phyloP scores from a whole-genome alignment of 2,329 filamentous ascomycete genomes.

The Colletotrichum acutatum region DNA sequence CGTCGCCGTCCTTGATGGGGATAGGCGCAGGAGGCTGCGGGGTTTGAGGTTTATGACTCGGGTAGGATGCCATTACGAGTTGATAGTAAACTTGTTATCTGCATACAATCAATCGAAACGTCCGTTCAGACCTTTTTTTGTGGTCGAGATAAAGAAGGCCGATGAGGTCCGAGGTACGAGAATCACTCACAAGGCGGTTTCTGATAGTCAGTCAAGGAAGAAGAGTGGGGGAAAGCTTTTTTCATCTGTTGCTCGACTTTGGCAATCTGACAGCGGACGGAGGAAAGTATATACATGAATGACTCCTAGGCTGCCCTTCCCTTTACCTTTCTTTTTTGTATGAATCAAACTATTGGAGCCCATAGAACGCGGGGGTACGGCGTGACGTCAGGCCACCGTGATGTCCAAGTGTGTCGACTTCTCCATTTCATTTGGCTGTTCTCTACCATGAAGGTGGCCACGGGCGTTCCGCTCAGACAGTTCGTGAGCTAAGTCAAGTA shows the following conservation, averaged over 20 bases:
- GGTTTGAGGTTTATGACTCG: conserved; percentile 36
- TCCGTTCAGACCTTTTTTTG: neutral
- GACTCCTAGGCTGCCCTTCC: conserved; percentile 17
- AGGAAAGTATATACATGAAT: neutral
- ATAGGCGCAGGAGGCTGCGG: conserved; percentile 37
- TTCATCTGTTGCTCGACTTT: neutral
- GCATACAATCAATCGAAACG: neutral
- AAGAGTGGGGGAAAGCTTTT: neutral
- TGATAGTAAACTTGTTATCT: no score
- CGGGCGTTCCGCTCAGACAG: conserved; percentile 14
- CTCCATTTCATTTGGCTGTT: neutral
- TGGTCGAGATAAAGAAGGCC: no score
- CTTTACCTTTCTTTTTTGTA: neutral
- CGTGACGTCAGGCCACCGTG: conserved; percentile 34
- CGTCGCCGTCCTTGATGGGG: conserved; percentile 35
- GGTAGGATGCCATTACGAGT: conserved; percentile 23
- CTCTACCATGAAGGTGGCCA: neutral
- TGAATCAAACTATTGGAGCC: neutral
- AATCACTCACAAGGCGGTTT: neutral
- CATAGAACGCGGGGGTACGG: neutral
- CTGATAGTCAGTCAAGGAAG: neutral
- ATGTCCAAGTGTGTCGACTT: conserved; percentile 8
- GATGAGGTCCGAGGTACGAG: neutral
- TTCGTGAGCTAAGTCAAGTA: neutral
- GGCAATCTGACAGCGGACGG: no score